Base-by-base conservation (phyloP, 495 filamentous ascomycete genomes). In the Aspergillus incahuasiensis region DNA sequence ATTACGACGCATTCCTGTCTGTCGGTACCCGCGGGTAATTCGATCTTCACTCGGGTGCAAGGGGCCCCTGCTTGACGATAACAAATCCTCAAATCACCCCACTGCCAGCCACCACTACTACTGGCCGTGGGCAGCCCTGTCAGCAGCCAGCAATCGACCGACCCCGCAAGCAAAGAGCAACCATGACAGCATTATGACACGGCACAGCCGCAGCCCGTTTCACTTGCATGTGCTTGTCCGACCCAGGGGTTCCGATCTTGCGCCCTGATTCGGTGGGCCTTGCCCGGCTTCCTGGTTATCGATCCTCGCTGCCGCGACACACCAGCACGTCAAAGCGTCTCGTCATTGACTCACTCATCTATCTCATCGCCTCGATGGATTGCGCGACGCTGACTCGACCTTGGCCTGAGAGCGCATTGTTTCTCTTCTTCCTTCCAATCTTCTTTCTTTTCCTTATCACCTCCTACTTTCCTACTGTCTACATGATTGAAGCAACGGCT, bases 401-500 rank as follows among this genome's bases (percentile, higher is more conserved):
- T 9, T 25, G 54, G 18, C 47, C 47, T 58, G 48, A 57, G 43
- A 46, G 24, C 13, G 43, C 11, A 19, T 38, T 58, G 25, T 46
- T 55, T 32, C 52, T 35, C 56, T 60, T 46, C 49, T 32, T 49
- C 32, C 56, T 60, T 46, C 49, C 45, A 35, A 35, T 39, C 48
- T 44, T 49, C 28, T 58, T 55, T 32, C 52, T 40, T 59, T 60
- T 46, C 47, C 45, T 49, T 60, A 43, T 59, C 39, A 32, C 48
- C 38, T 58, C 56, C 43, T 49, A 56, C 41, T 60, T 40, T 41
- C 42, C 45, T 51, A 11, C 32, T 35, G 12, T 15, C 52, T 43
- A 32, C 49, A 43, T 58, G 54, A 58, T 62, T 63, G 63, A 68
- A 69, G 66, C 66, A 63, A 60, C 66, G 63, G 67, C 66, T 65